phyloP scores from a whole-genome alignment of 129 eudicot genomes.

The Calendula officinalis region DNA sequence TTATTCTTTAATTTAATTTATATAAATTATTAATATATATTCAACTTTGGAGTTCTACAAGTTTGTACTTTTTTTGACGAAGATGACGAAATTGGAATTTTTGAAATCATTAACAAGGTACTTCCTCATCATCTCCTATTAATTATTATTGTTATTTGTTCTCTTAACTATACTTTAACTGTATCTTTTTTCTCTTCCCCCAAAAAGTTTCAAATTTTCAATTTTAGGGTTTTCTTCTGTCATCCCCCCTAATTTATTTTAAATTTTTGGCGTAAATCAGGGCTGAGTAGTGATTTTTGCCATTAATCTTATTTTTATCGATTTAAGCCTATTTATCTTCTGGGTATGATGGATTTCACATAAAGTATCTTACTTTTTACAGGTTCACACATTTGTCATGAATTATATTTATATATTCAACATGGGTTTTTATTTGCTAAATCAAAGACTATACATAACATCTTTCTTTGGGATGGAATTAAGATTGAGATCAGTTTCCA shows the following conservation, averaged over 20 bases:
- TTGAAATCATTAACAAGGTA: constrained; percentile 36
- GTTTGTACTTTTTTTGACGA: constrained; percentile 27
- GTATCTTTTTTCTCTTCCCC: constrained; percentile 4
- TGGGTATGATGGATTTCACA: constrained; percentile 15
- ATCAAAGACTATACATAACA: neutral
- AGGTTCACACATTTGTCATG: constrained; percentile 16
- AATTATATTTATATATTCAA: too few species aligned
- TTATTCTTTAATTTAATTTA: neutral
- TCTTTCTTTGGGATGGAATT: constrained; percentile 15
- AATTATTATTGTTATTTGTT: constrained; percentile 20
- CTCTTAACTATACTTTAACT: constrained; percentile 21
- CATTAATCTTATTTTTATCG: neutral
- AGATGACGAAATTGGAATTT: constrained; percentile 32
- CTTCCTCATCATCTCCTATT: constrained; percentile 23
- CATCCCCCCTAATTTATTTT: constrained; percentile 1
- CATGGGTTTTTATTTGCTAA: neutral
- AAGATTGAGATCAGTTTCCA: constrained; percentile 6
- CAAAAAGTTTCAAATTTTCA: neutral
- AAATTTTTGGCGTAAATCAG: neutral
- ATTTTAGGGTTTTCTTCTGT: constrained; percentile 39
- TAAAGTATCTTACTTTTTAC: constrained; percentile 20
- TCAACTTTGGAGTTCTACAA: constrained; percentile 33
- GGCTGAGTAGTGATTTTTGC: neutral
- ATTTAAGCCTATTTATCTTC: neutral
- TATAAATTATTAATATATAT: constrained; percentile 17